Evolutionary conservation across 1,284 basidiomycete species (phyloP).

Genomic region (Naganishia sp.): DNA sequence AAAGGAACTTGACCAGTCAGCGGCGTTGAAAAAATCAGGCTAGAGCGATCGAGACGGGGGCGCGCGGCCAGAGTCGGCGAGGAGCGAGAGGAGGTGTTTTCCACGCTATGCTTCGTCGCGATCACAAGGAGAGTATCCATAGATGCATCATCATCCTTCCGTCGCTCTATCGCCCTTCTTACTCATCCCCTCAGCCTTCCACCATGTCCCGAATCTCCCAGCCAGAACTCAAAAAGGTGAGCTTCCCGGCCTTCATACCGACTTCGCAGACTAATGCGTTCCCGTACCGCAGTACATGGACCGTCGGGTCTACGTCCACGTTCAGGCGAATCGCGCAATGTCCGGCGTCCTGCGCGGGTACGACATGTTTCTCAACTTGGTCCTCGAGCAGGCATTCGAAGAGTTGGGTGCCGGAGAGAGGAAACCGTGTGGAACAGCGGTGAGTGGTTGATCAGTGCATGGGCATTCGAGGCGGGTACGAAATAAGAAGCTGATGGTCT

Average conservation of each 20-base stretch:
- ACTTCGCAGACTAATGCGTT: slow-evolving; percentile 16
- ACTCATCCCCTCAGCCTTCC: slow-evolving; percentile 13
- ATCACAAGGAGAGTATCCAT: neutral
- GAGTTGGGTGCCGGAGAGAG: slow-evolving; percentile 88
- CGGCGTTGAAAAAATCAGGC: slow-evolving; percentile 19
- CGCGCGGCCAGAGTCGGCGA: slow-evolving; percentile 14
- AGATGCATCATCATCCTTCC: neutral
- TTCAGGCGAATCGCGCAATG: slow-evolving; percentile 95
- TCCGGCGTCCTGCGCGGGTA: slow-evolving; percentile 94
- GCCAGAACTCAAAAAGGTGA: slow-evolving; percentile 89
- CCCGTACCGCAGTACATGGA: slow-evolving; percentile 82
- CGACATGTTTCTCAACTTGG: slow-evolving; percentile 98
- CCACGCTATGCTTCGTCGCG: neutral
- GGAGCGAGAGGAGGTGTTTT: no score
- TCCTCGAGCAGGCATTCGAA: slow-evolving; percentile 92
- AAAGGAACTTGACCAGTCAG: slow-evolving; percentile 1
- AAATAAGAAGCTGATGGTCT: neutral
- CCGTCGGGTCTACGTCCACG: slow-evolving; percentile 90
- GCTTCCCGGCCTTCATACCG: slow-evolving; percentile 34
- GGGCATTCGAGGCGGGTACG: neutral
- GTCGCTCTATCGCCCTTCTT: neutral
- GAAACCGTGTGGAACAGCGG: slow-evolving; percentile 83
- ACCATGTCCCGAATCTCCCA: slow-evolving; percentile 86
- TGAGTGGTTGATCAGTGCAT: slow-evolving; percentile 57
- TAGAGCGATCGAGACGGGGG: slow-evolving; percentile 1